Base-by-base conservation (phyloP, 768 basidiomycete genomes). In the Vararia minispora region DNA sequence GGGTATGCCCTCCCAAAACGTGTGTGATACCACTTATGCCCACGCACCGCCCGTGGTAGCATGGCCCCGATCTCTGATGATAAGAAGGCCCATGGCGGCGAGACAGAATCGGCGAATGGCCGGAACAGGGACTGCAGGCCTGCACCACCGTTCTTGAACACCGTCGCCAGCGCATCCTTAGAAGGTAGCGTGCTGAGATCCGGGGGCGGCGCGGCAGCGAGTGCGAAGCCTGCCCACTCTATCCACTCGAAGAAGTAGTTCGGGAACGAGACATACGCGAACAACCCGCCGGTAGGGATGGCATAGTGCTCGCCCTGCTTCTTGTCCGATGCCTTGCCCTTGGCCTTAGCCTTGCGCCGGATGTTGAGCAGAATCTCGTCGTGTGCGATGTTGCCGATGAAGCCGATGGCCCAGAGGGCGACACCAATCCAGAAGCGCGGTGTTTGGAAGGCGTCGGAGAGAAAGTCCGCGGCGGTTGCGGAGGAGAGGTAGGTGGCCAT, bases 171-270 rank as follows among this genome's bases (percentile, higher is more conserved):
- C 5, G 9, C 24, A 10, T 45, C 23, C 22, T 45, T 14, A 1
- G 28, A 9, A 3, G 47, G 47, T n/a, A 48, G 35, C 22, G 42
- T 29, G 5, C 30, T 25, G 69, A 46, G 33, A n/a, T 21, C 6
- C 6, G 47, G 73, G 1, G 67, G 6, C 1, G 79, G 74, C 5
- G 73, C 62, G 3, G 85, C 72, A 5, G 86, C 84, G 27, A 95
- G 55, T 2, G 87, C 82, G 56, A 81, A 97, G 6, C 85, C 89
- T 8, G 75, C 47, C 91, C 92, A 98, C 59, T 98, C 94, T 39
- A 82, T 42, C 94, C 94, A 98, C 55, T 97, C 94, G 59, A 81
- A 89, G 14, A 89, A 62, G 61, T 97, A 98, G 57, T 95, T 90
- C 8, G 94, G 94, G 61, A 79, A 94, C 5, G 89, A 88, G 50